phyloP scores from a whole-genome alignment of 306 rosid genomes.

The Casuarina equisetifolia region DNA sequence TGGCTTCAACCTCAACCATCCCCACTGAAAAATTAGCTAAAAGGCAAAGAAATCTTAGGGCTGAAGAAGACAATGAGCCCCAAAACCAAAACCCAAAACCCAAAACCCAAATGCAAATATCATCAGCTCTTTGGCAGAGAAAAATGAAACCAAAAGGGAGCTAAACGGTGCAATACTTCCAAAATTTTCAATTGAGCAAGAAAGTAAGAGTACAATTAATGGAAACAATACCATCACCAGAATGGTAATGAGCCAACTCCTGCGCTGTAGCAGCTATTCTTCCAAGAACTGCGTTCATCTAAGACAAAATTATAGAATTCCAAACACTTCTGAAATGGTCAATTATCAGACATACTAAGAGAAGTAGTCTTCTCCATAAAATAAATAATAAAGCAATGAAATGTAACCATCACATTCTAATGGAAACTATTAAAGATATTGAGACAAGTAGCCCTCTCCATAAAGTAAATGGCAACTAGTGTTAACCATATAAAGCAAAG shows the following conservation, averaged over 20 bases:
- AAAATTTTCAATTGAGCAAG: background rate
- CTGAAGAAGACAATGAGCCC: background rate
- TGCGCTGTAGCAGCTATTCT: constrained; percentile 81
- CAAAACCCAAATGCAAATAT: background rate
- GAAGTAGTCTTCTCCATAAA: background rate
- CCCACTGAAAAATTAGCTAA: background rate
- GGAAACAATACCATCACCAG: constrained; percentile 75
- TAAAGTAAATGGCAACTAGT: too few relatives aligned
- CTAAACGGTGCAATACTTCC: background rate
- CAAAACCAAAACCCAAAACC: constrained; percentile 2
- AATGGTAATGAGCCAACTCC: constrained; percentile 95
- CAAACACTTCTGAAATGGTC: background rate
- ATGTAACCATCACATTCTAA: too few relatives aligned
- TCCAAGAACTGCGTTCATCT: constrained; percentile 97
- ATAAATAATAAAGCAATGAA: background rate
- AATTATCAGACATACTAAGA: constrained; percentile 6
- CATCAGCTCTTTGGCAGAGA: background rate
- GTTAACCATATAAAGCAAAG: too few relatives aligned
- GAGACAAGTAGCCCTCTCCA: too few relatives aligned
- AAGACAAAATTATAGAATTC: constrained; percentile 29
- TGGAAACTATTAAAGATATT: too few relatives aligned
- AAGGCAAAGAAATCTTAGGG: background rate
- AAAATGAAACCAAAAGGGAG: constrained; percentile 1
- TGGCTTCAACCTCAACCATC: background rate
- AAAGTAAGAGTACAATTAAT: constrained; percentile 1